A percentile compares a stretch with the other conserved stretches of the same genome.
These are phyloP conservation scores for Pythium utonaiense DNA, from an alignment of 352 stramenopile species.

Conservation along the genomic window DNA sequence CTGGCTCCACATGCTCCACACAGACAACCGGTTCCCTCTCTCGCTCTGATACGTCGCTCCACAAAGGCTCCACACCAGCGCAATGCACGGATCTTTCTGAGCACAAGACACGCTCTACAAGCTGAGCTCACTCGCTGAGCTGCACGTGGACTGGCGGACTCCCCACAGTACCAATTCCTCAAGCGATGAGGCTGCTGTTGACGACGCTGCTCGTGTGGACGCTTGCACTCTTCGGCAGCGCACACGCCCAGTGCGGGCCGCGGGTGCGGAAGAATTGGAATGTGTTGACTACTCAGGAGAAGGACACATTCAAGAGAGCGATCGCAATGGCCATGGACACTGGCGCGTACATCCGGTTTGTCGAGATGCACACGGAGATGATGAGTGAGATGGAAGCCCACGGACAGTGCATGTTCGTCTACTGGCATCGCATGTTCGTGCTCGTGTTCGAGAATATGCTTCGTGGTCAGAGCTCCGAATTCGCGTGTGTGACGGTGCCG, in stretches of 20 bases:
- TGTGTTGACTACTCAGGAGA: conserved; percentile 22
- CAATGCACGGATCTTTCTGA: not conserved
- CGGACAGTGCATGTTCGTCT: conserved; percentile 73
- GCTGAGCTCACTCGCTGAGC: not conserved
- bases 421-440: conserved; percentile 76
- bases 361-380: conserved; percentile 30
- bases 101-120: not conserved
- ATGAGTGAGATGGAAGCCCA: conserved; percentile 28
- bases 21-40: too few species aligned
- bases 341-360: conserved; percentile 26
- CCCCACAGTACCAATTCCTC: not conserved
- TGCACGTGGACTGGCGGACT: not conserved
- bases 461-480: conserved; percentile 42
- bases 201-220: conserved; percentile 10
- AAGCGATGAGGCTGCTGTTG: conserved; percentile 8
- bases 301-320: conserved; percentile 28
- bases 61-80: not conserved
- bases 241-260: conserved; percentile 19
- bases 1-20: too few species aligned
- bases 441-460: conserved; percentile 83
- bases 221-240: conserved; percentile 1
- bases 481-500: conserved; percentile 68
- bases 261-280: conserved; percentile 37
- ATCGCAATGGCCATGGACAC: conserved; percentile 29
- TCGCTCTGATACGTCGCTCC: not conserved